Evolutionary conservation across 371 early-diverging fungal genomes (phyloP).

Genomic region (Choanephora cucurbitarum): DNA sequence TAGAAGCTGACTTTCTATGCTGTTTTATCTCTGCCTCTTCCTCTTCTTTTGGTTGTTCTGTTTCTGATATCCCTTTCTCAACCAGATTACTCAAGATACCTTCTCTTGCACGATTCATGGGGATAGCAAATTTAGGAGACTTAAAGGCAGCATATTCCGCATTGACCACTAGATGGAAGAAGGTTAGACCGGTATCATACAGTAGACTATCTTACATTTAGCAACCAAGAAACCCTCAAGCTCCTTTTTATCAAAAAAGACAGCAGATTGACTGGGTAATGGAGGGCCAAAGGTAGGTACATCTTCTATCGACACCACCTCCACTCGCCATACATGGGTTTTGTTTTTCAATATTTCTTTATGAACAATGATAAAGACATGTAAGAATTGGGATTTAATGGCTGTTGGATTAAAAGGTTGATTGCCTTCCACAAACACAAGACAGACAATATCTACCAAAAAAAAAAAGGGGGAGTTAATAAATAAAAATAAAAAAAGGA

Average conservation of each 20-base stretch:
- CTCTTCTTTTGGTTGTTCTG: conserved; percentile 4
- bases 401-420: conserved; percentile 72
- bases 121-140: conserved; percentile 64
- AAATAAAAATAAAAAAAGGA: conserved; percentile 5
- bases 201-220: too few relatives aligned
- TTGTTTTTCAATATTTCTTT: conserved; percentile 41
- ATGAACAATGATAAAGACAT: conserved; percentile 72
- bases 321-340: conserved; percentile 45
- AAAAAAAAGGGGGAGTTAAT: too few relatives aligned
- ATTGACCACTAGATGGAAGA: conserved; percentile 63
- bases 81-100: conserved; percentile 55
- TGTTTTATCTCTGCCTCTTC: conserved; percentile 7
- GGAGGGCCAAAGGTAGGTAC: conserved; percentile 73
- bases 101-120: conserved; percentile 62
- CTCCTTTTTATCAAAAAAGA: conserved; percentile 55
- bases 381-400: conserved; percentile 78
- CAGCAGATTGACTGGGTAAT: conserved; percentile 55
- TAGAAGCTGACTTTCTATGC: conserved; percentile 43
- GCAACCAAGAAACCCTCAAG: conserved; percentile 63
- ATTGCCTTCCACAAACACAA: conserved; percentile 68
- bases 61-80: conserved; percentile 33
- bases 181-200: too few relatives aligned
- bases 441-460: conserved; percentile 67
- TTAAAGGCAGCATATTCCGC: conserved; percentile 82
- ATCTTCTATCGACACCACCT: conserved; percentile 61